Evolutionary conservation across 2,329 filamentous ascomycete genomes (phyloP).

Genomic region (Didymella segeticola): DNA sequence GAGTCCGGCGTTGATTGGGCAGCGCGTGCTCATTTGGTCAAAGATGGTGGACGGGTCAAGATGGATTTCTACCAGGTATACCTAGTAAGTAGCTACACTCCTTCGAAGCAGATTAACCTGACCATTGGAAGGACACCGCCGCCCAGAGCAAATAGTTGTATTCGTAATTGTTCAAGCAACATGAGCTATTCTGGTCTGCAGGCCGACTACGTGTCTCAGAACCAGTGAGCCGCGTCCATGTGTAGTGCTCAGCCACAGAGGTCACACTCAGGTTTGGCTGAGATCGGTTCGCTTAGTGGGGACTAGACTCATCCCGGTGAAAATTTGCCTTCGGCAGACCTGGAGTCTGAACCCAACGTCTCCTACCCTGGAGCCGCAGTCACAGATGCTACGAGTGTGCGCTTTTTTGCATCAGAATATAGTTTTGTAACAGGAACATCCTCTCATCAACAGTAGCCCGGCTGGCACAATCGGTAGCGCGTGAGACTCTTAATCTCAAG

Average conservation of each 20-base stretch:
- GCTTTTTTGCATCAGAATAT: too few relatives aligned
- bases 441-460: slow-evolving; percentile 20
- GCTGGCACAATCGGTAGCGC: slow-evolving; percentile 38
- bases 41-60: slow-evolving; percentile 60
- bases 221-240: too few relatives aligned
- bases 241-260: too few relatives aligned
- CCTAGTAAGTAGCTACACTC: slow-evolving; percentile 51
- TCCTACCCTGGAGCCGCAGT: too few relatives aligned
- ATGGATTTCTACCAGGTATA: slow-evolving; percentile 64
- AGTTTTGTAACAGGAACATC: too few relatives aligned
- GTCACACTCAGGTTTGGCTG: too few relatives aligned
- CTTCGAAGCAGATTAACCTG: slow-evolving; percentile 8
- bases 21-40: slow-evolving; percentile 60
- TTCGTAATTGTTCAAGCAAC: not conserved
- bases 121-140: slow-evolving; percentile 25
- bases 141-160: slow-evolving; percentile 17
- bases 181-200: not conserved
- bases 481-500: slow-evolving; percentile 36
- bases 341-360: too few relatives aligned
- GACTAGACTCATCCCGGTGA: too few relatives aligned
- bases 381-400: too few relatives aligned
- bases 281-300: too few relatives aligned
- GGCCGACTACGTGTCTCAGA: too few relatives aligned
- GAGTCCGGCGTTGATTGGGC: slow-evolving; percentile 60
- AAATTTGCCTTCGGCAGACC: too few relatives aligned